These are phyloP conservation scores for Prunus yedoensis DNA, from an alignment of 331 rosid genomes.

Conservation along the genomic window DNA sequence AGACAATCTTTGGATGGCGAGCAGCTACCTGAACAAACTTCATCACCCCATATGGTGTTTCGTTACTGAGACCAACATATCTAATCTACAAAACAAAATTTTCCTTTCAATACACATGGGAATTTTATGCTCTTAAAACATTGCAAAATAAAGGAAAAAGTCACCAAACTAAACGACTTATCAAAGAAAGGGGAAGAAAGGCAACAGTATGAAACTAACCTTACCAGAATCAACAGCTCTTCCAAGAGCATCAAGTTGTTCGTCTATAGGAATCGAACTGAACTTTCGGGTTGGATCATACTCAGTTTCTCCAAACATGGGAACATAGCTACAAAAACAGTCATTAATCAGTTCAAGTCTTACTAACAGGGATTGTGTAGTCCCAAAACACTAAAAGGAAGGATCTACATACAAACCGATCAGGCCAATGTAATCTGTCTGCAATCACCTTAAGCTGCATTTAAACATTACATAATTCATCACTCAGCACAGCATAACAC, in stretches of 20 bases:
- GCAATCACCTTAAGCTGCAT: slow-evolving; percentile 74
- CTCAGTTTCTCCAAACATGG: slow-evolving; percentile 88
- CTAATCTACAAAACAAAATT: slow-evolving; percentile 54
- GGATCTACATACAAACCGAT: slow-evolving; percentile 75
- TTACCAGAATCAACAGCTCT: slow-evolving; percentile 67
- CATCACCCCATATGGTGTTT: slow-evolving; percentile 92
- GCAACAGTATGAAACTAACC: slow-evolving; percentile 31
- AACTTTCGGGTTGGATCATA: slow-evolving; percentile 68
- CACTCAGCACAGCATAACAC: slow-evolving; percentile 4
- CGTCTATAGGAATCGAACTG: slow-evolving; percentile 56
- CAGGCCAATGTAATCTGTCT: slow-evolving; percentile 89
- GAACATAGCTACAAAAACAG: slow-evolving; percentile 61
- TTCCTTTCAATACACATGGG: neutral
- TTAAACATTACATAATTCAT: slow-evolving; percentile 24
- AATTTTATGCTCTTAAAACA: slow-evolving; percentile 1
- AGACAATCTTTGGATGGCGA: slow-evolving; percentile 45
- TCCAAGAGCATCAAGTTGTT: slow-evolving; percentile 75
- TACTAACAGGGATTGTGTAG: neutral
- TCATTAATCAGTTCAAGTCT: slow-evolving; percentile 17
- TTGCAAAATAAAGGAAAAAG: slow-evolving; percentile 11
- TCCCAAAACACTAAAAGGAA: slow-evolving; percentile 1
- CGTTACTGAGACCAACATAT: slow-evolving; percentile 82
- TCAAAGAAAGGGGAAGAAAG: neutral
- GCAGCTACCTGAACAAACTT: slow-evolving; percentile 74
- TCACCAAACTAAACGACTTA: neutral